A percentile compares a stretch with the other conserved stretches of the same genome.
phyloP scores from a whole-genome alignment of 768 basidiomycete genomes.

The Strobilomyces echinocephalus region DNA sequence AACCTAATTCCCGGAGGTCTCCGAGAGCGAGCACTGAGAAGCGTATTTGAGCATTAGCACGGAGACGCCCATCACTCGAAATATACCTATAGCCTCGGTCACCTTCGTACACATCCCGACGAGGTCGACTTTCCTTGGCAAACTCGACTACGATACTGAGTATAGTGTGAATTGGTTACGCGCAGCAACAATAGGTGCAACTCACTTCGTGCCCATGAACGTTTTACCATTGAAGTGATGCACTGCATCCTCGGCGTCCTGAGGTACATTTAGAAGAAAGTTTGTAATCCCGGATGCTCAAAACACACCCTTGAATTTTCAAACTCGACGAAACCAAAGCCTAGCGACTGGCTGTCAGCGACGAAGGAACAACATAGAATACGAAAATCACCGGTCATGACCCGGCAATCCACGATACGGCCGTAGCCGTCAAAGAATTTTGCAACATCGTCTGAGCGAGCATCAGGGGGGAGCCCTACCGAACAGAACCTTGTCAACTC shows the following conservation, averaged over 20 bases:
- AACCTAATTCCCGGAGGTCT: conserved; percentile 80
- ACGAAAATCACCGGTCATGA: conserved; percentile 80
- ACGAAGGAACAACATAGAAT: not conserved
- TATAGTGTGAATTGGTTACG: not conserved
- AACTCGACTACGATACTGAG: conserved; percentile 91
- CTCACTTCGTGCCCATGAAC: conserved; percentile 78
- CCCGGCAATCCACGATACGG: conserved; percentile 82
- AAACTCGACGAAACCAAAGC: conserved; percentile 97
- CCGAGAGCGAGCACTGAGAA: conserved; percentile 57
- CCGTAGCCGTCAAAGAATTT: conserved; percentile 92
- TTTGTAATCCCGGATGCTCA: not conserved
- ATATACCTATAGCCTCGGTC: conserved; percentile 54
- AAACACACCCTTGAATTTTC: conserved; percentile 65
- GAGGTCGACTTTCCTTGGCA: conserved; percentile 87
- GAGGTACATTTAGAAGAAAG: conserved; percentile 12
- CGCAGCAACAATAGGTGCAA: not conserved
- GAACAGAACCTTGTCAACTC: not conserved
- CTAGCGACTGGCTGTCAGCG: conserved; percentile 36
- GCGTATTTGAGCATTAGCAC: conserved; percentile 13
- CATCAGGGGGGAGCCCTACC: conserved; percentile 76
- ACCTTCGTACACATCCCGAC: conserved; percentile 68
- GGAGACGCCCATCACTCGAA: not conserved
- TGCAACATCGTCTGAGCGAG: conserved; percentile 76
- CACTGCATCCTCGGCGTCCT: conserved; percentile 96
- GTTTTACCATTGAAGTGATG: conserved; percentile 80